phyloP scores from a whole-genome alignment of 371 early-diverging fungal species.

The Thermomucor indicae-seudaticae region DNA sequence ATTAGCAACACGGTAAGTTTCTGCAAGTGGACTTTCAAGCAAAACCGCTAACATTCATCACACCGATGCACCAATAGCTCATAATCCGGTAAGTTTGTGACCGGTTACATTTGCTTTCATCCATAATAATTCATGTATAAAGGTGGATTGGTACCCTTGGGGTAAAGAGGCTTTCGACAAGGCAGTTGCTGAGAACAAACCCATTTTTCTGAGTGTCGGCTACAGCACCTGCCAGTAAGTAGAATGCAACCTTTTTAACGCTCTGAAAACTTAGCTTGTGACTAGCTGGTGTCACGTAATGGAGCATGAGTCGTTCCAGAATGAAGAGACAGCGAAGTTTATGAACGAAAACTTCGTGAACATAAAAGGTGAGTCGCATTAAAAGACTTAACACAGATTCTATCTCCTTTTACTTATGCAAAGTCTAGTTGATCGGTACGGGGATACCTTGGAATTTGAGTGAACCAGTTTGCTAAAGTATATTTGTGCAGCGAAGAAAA shows the following conservation, averaged over 20 bases:
- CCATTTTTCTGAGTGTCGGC: slow-evolving; percentile 65
- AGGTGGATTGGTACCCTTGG: slow-evolving; percentile 75
- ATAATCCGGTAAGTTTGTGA: slow-evolving; percentile 1
- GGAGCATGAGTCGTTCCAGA: slow-evolving; percentile 66
- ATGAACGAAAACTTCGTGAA: slow-evolving; percentile 64
- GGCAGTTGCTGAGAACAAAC: slow-evolving; percentile 50
- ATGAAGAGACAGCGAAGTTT: slow-evolving; percentile 44
- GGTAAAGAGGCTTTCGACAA: slow-evolving; percentile 59
- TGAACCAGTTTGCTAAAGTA: neutral
- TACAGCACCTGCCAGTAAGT: slow-evolving; percentile 66
- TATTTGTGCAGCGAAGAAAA: slow-evolving; percentile 51
- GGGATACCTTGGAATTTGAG: no score
- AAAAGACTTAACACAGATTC: no score
- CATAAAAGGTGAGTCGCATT: slow-evolving; percentile 47
- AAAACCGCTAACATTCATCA: neutral
- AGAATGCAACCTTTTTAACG: neutral
- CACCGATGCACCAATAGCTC: neutral
- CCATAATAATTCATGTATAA: neutral
- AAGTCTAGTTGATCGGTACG: neutral
- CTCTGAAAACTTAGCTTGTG: neutral
- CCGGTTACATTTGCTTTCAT: neutral
- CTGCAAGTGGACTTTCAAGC: neutral
- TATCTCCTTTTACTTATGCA: no score
- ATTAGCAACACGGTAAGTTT: slow-evolving; percentile 11
- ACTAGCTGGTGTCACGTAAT: slow-evolving; percentile 68